Evolutionary conservation across 352 stramenopile genomes (phyloP), one percentile per base, ranked within the genome.

Genomic region (Pythium biforme): DNA sequence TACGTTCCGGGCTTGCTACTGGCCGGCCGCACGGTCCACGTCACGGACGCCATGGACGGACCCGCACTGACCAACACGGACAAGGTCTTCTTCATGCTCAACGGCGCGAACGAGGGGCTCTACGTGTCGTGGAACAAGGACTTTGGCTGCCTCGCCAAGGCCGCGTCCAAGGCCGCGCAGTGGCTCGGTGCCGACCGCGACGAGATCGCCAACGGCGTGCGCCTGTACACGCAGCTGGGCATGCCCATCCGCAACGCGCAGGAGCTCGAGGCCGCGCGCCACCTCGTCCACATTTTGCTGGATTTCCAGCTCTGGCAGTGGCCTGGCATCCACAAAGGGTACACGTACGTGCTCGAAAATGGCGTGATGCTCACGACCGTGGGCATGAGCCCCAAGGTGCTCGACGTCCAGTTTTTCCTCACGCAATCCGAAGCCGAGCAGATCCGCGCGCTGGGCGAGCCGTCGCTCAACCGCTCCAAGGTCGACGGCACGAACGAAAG

Each of bases 31-130:
- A 17, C 75, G 0, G 55, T 75, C 7, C 69, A 57, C 40, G 80
- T 91, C n/a, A 83, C 70, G 41, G 62, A 87, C 22, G 73, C 83
- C 5, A 91, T 90, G 77, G 69, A 83, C 29, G 25, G 53, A 37
- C 69, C 65, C 3, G 34, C 61, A 25, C 55, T 69, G 11, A 69
- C 69, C 33, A 15, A 25, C 14, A 58, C 70, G 8, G 72, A 91
- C 75, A 75, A 73, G 61, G 59, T 90, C 43, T 94, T 94, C 57
- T 86, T 94, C 70, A 86, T 94, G 77, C 81, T 94, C 64, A 94
- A 94, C 52, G 85, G 85, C 12, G 78, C 66, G 17, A 94, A 92
- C 52, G 76, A 92, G 31, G 85, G 85, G 9, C 55, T 94, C 50
- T 92, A 92, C 69, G 80, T 90, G 49, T 76, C 76, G 6, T 94